Evolutionary conservation across 2,329 filamentous ascomycete genomes (phyloP), one percentile per base, ranked within the genome.

Genomic region (Didymella keratinophila): DNA sequence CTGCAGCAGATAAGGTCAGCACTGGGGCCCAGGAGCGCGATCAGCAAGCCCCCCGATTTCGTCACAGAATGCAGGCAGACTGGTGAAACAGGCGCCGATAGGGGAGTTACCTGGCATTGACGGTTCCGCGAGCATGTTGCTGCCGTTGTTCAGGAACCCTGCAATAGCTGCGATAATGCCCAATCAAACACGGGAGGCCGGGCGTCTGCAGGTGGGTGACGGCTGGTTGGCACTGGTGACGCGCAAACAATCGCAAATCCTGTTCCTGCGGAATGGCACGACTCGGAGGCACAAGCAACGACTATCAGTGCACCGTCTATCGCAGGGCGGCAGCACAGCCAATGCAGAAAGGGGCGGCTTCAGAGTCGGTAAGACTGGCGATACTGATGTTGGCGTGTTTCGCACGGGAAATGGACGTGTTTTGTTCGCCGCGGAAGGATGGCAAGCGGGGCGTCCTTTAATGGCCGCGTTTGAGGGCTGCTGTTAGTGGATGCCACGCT

Each of bases 71-170:
- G 51, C 64, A 65, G 50, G 43, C 44, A 42, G 52, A 52, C 21
- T 65, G 43, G 67, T 76, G 74, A 75, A 76, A 77, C 74, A 67
- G 60, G 72, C 68, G 63, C 68, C 66, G 67, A 66, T 68, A 63
- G 62, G 72, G 69, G 66, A 64, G 71, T 51, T 72, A 79, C 77
- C 77, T 75, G 76, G 75, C 76, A 78, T 75, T 69, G 75, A 73
- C 69, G 74, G 68, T 61, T 78, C 75, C 64, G 75, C 76, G 65
- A 78, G 72, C 74, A 78, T 77, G 71, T 74, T 78, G 72, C 69
- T 65, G 71, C 65, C 61, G 70, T 64, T 72, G 62, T 58, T 61
- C 49, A 28, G 46, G 60, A 70, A 72, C 71, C 71, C 72, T 74
- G 71, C 61, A 58, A 51, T 49, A 72, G 70, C 67, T 71, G 71